A percentile compares a stretch with the other conserved stretches of the same genome.
phyloP scores from a whole-genome alignment of 2,329 filamentous ascomycete genomes.

The Purpureocillium takamizusanense region DNA sequence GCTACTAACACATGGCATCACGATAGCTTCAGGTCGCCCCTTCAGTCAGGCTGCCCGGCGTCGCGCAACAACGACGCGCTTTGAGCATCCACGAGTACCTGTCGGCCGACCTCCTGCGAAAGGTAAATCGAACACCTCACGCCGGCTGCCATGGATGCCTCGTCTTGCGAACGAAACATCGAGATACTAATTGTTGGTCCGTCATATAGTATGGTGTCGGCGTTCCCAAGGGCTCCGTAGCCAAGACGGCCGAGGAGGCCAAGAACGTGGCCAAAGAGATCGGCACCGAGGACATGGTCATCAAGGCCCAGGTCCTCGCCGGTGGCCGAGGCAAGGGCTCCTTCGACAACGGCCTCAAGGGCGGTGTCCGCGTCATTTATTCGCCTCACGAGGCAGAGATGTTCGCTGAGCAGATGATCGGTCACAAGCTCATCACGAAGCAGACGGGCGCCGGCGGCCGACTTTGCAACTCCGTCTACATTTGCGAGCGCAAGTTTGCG shows the following conservation, averaged over 20 bases:
- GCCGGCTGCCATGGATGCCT: constrained; percentile 5
- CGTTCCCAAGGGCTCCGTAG: constrained; percentile 83
- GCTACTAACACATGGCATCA: background rate
- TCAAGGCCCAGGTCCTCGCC: constrained; percentile 98
- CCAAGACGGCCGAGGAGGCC: constrained; percentile 74
- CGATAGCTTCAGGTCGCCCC: constrained; percentile 26
- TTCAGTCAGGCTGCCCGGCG: constrained; percentile 50
- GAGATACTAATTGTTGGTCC: constrained; percentile 7
- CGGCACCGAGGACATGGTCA: constrained; percentile 93
- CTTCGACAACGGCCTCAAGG: constrained; percentile 98
- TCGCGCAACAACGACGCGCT: constrained; percentile 72
- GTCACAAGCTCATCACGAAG: constrained; percentile 99
- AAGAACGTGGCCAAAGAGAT: constrained; percentile 87
- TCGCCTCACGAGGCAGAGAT: constrained; percentile 93
- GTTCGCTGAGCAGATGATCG: constrained; percentile 99
- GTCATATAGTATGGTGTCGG: constrained; percentile 76
- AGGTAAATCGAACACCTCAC: constrained; percentile 36
- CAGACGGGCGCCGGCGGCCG: constrained; percentile 91
- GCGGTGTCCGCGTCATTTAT: constrained; percentile 97
- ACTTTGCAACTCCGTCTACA: constrained; percentile 95
- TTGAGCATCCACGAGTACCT: constrained; percentile 98
- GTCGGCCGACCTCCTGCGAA: constrained; percentile 80
- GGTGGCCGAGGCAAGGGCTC: constrained; percentile 96
- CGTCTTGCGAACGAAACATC: background rate
- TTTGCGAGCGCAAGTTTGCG: constrained; percentile 99